Evolutionary conservation across 176 grass and related monocot genomes (phyloP).

Genomic region (Juncus inflexus): DNA sequence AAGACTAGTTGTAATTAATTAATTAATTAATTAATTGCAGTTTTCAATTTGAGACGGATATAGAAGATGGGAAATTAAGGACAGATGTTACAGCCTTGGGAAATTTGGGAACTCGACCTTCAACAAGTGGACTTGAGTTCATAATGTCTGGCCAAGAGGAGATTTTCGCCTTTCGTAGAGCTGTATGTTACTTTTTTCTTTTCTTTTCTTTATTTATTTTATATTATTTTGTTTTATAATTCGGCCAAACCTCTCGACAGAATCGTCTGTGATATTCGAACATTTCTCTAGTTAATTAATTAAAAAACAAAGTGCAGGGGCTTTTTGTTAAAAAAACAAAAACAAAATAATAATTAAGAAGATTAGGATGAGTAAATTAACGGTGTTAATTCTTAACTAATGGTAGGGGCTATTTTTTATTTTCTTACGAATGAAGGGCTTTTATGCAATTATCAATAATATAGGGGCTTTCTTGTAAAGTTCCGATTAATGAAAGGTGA

Average conservation of each 20-base stretch:
- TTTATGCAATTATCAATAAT: neutral
- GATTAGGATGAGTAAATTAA: too few relatives aligned
- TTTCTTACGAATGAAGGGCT: neutral
- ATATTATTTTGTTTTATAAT: too few relatives aligned
- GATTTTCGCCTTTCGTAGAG: conserved; percentile 81
- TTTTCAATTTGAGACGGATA: conserved; percentile 90
- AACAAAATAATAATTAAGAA: neutral
- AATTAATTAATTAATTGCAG: conserved; percentile 34
- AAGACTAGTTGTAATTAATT: conserved; percentile 6
- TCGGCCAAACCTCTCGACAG: too few relatives aligned
- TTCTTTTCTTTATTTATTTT: neutral
- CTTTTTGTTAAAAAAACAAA: neutral
- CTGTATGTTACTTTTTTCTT: conserved; percentile 41
- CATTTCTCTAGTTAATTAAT: neutral
- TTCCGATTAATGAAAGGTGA: neutral
- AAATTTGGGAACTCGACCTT: conserved; percentile 43
- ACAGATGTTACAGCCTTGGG: conserved; percentile 71
- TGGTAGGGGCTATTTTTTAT: neutral
- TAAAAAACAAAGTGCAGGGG: neutral
- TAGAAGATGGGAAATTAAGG: conserved; percentile 59
- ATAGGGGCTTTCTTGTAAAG: neutral
- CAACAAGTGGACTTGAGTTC: conserved; percentile 44
- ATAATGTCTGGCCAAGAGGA: conserved; percentile 87
- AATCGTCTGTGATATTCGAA: neutral
- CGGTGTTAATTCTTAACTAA: too few relatives aligned